These are phyloP conservation scores for Trametes punicea DNA, from an alignment of 768 basidiomycete species.

Conservation along the genomic window DNA sequence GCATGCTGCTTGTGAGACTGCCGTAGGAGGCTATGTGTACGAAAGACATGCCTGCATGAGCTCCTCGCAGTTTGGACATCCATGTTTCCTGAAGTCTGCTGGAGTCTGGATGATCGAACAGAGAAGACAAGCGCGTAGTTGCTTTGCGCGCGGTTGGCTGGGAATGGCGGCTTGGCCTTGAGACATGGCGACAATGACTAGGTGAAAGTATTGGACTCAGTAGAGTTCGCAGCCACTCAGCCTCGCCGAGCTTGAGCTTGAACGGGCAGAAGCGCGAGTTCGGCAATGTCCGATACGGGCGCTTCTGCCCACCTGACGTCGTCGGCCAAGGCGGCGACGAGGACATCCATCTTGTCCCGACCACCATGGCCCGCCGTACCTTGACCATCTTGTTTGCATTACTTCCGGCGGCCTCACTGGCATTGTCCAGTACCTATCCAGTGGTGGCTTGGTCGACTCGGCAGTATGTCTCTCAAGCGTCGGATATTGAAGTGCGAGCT, in stretches of 20 bases:
- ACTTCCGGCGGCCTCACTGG: slow-evolving; percentile 45
- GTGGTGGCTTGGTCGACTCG: slow-evolving; percentile 71
- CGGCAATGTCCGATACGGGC: slow-evolving; percentile 13
- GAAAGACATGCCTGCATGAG: slow-evolving; percentile 69
- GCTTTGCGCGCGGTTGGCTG: slow-evolving; percentile 59
- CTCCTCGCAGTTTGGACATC: slow-evolving; percentile 98
- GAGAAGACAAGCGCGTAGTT: slow-evolving; percentile 86
- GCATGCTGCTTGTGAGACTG: too few species aligned
- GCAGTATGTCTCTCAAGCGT: slow-evolving; percentile 41
- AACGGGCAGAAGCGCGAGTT: neutral
- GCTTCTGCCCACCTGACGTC: neutral
- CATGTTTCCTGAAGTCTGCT: slow-evolving; percentile 75
- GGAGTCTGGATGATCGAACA: slow-evolving; percentile 89
- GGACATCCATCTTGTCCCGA: neutral
- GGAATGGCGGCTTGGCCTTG: slow-evolving; percentile 45
- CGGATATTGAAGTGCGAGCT: neutral
- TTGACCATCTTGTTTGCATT: slow-evolving; percentile 38
- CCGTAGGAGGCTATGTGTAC: too few species aligned
- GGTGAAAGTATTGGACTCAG: neutral
- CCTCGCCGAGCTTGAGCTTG: too few species aligned
- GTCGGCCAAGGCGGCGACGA: neutral
- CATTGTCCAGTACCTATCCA: slow-evolving; percentile 62
- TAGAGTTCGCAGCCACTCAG: neutral
- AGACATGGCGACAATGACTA: slow-evolving; percentile 16
- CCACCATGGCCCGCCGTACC: slow-evolving; percentile 20